These are phyloP conservation scores for Peronospora destructor DNA, from an alignment of 352 stramenopile genomes.

Conservation along the genomic window DNA sequence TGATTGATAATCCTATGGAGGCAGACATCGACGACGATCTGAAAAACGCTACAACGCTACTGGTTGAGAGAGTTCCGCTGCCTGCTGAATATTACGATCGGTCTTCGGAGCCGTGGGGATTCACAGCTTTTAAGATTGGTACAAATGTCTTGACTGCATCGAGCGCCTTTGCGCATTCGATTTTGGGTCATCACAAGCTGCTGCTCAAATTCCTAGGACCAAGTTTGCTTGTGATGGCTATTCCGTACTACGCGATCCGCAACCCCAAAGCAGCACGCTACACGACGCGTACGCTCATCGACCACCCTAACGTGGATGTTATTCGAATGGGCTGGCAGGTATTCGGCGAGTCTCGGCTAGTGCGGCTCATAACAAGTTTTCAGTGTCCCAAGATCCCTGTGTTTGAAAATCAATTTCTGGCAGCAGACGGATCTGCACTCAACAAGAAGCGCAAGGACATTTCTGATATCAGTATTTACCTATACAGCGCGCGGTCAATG, in stretches of 20 bases:
- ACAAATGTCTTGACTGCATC: conserved; percentile 72
- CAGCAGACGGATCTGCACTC: conserved; percentile 33
- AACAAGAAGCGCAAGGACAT: conserved; percentile 29
- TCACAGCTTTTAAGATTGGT: conserved; percentile 80
- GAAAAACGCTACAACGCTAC: conserved; percentile 74
- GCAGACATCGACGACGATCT: conserved; percentile 84
- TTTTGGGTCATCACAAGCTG: conserved; percentile 58
- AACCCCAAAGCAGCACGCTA: conserved; percentile 61
- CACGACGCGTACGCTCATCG: conserved; percentile 73
- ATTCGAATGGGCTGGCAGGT: conserved; percentile 81
- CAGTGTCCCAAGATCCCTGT: conserved; percentile 63
- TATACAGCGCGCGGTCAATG: conserved; percentile 66
- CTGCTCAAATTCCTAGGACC: conserved; percentile 54
- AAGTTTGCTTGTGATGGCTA: conserved; percentile 50
- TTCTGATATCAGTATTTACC: conserved; percentile 61
- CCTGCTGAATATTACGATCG: conserved; percentile 80
- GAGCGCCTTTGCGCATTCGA: conserved; percentile 67
- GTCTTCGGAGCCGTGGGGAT: conserved; percentile 69
- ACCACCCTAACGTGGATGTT: conserved; percentile 74
- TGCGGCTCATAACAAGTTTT: conserved; percentile 55
- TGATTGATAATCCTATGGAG: conserved; percentile 82
- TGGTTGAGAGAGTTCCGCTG: conserved; percentile 75
- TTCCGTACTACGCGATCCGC: conserved; percentile 82
- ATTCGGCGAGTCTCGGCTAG: conserved; percentile 75
- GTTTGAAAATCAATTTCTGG: conserved; percentile 57